Evolutionary conservation across 2,329 filamentous ascomycete genomes (phyloP).

Genomic region (Ceratocystis albifundus): DNA sequence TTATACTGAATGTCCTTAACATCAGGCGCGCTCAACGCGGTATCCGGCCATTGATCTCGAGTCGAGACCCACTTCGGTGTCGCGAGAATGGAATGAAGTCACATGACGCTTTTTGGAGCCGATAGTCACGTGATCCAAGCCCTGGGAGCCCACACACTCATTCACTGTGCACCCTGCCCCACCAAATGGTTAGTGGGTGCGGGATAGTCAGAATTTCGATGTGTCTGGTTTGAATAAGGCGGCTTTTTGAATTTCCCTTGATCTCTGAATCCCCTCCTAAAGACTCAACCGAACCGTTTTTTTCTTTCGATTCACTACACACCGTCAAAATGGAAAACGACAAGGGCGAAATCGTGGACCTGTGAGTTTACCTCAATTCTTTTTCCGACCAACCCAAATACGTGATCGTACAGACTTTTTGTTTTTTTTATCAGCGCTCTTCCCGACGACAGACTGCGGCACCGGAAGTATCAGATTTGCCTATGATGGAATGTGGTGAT

Average conservation of each 20-base stretch:
- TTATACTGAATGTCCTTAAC: neutral
- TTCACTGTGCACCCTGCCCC: constrained; percentile 22
- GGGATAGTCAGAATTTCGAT: constrained; percentile 21
- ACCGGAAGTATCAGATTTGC: neutral
- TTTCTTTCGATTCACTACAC: constrained; percentile 24
- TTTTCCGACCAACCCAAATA: neutral
- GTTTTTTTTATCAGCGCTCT: constrained; percentile 13
- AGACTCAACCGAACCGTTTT: constrained; percentile 23
- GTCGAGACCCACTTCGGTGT: neutral
- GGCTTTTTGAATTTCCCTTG: constrained; percentile 23
- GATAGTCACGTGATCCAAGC: constrained; percentile 18
- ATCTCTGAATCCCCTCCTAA: constrained; percentile 23
- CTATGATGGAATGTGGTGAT: neutral
- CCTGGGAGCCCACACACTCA: constrained; percentile 23
- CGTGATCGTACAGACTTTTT: neutral
- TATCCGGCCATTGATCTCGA: neutral
- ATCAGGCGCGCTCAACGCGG: constrained; percentile 3
- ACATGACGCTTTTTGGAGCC: neutral
- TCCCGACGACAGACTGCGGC: neutral
- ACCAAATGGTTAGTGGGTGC: constrained; percentile 18
- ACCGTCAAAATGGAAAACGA: constrained; percentile 94
- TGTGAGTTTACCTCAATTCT: constrained; percentile 49
- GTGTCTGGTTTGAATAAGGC: constrained; percentile 22
- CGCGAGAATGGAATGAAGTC: constrained; percentile 19
- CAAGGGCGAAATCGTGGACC: constrained; percentile 98